A percentile compares a stretch with the other conserved stretches of the same genome.
Evolutionary conservation across 441 rosid genomes (phyloP).

Genomic region (Raphanus hybrid): DNA sequence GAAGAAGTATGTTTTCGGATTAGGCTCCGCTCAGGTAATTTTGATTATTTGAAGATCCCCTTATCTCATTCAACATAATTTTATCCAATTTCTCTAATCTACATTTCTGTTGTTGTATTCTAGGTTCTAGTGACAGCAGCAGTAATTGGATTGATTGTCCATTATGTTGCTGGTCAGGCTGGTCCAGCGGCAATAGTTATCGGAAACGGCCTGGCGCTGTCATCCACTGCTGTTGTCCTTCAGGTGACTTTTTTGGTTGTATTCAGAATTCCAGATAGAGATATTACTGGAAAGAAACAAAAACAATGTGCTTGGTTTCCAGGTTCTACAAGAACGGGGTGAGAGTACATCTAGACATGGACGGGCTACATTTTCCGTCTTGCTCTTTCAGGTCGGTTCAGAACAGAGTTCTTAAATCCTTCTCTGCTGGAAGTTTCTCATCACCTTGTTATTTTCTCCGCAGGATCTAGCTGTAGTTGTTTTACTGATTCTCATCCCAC

Average conservation of each 20-base stretch:
- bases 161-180: constrained; percentile 77
- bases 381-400: constrained; percentile 87
- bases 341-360: constrained; percentile 99
- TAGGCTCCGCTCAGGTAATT: constrained; percentile 94
- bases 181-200: constrained; percentile 97
- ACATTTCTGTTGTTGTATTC: constrained; percentile 37
- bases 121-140: constrained; percentile 96
- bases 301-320: constrained; percentile 35
- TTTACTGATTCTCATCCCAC: constrained; percentile 96
- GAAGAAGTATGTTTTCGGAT: constrained; percentile 99
- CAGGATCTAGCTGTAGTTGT: constrained; percentile 99
- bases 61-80: not conserved
- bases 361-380: constrained; percentile 96
- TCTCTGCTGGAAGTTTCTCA: constrained; percentile 30
- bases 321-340: constrained; percentile 99
- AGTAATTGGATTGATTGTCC: constrained; percentile 79
- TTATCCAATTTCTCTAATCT: constrained; percentile 25
- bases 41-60: constrained; percentile 39
- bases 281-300: not conserved
- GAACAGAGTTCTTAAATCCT: constrained; percentile 27
- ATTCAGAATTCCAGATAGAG: constrained; percentile 17
- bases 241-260: constrained; percentile 58
- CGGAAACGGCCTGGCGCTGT: constrained; percentile 96
- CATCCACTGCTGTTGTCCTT: constrained; percentile 98
- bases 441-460: constrained; percentile 19